Evolutionary conservation across 164 flowering plant genomes (phyloP), one percentile per base, ranked within the genome.

Genomic region (Malania oleifera): DNA sequence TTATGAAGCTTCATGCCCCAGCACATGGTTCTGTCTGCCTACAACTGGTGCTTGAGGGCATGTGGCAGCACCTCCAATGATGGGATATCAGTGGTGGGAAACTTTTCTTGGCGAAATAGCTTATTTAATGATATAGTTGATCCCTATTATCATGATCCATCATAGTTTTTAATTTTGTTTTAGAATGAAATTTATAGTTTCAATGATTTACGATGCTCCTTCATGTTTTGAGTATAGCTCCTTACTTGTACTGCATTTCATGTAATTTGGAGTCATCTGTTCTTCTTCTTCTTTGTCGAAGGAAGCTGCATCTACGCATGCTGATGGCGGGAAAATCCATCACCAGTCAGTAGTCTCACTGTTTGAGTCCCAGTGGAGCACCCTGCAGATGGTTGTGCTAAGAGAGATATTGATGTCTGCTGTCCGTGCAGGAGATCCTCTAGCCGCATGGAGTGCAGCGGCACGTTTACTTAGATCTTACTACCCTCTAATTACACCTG

Each of bases 401-500:
- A 81, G 93, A 67, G 99, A 95, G 71, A 91, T 95, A 63, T 78
- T 95, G 61, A 66, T 89, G 17, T 91, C 99, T 67, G 83, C 99
- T 66, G 82, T 88, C 31, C 91, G 96, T 73, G 97, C 97, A 20
- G 96, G 99, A 61, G 99, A 95, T 79, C 96, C 97, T 68, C 85
- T 91, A 73, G 86, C 93, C 73, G 97, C 97, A 29, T 95, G 99
- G 99, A 89, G 99, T 82, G 97, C 99, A 55, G 96, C 99, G 59
- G 95, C 99, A 59, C 86, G 97, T 46, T 72, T 95, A 28, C 84
- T 95, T 60, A 79, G 99, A 72, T 91, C 88, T 52, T 89, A 95
- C 66, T 95, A 95, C 65, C 99, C 99, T 72, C 77, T 95, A 27
- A 95, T 95, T 27, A 86, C 97, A 25, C 99, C 99, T 61, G 82